Evolutionary conservation across 495 filamentous ascomycete genomes (phyloP), one percentile per base, ranked within the genome.

Genomic region (Clohesyomyces aquaticus): DNA sequence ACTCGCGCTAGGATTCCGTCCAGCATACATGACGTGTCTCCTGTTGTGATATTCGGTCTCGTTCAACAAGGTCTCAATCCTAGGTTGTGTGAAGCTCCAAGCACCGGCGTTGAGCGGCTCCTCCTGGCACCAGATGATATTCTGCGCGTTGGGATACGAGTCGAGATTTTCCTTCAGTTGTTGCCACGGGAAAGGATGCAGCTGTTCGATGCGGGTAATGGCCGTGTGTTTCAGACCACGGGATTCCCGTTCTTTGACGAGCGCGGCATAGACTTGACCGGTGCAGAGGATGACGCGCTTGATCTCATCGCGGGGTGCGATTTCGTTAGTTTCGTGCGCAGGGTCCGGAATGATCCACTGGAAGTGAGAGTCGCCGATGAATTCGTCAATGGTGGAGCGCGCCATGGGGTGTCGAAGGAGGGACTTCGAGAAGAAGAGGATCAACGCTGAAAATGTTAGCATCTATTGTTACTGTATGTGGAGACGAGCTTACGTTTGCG

Each of bases 131-230:
- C 91, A 98, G 60, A 98, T 90, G 62, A 98, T 93, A 64, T 91
- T 90, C 81, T 96, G 88, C 73, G 94, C 91, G 75, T 98, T 98
- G 75, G 92, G 89, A 79, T 98, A 98, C 78, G 77, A 83, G 80
- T 98, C 92, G 28, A 98, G 82, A 81, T 97, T 97, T 75, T 97
- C 93, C 77, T 88, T 87, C 46, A 98, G 85, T 79, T 93, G 90
- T 67, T 90, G 88, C 93, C 94, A 98, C 4, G 94, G 94, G 91
- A 98, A 98, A 71, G 94, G 94, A 78, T 98, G 89, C 27, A 98
- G 85, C 80, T 98, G 94, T 80, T 98, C 94, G 69, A 98, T 86
- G 72, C 94, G 91, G 46, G 91, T 95, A 77, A 98, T 88, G 75
- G 91, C 94, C 21, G 91, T 87, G 76, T 96, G 85, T 73, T 91